Base-by-base conservation (phyloP, 345 rosid species). In the Brassica juncea region DNA sequence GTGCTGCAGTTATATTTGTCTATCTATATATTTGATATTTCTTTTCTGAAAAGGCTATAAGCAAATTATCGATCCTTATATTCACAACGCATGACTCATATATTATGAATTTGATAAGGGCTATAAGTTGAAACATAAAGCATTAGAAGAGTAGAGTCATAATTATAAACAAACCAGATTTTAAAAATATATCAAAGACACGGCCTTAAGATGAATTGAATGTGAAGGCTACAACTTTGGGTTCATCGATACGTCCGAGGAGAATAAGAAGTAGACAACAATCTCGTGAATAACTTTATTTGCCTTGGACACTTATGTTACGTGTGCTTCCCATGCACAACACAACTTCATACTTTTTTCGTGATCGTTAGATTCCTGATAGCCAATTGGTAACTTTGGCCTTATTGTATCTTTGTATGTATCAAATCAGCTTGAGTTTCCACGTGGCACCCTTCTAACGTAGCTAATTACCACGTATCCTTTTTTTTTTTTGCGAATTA, bases 241-340 rank as follows among this genome's bases (percentile, higher is more conserved):
- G 37, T 31, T 77, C 57, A 32, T 15, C 73, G 77, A 71, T 65
- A 49, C 42, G 59, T 55, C 14, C 49, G 69, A 67, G 70, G 31
- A 59, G 34, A 6, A 66, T 31, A 66, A 6, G 28, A 73, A 68
- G 82, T 58, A 25, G 64, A 77, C 64, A 79, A 59, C 8, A 8
- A 37, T 79, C 77, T 73, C 82, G 77, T 73, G 82, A 73, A 60
- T 23, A 1, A 0, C 34, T 39, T 44, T n/a, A n/a, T 49, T 8
- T 37, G 67, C 30, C 14, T 47, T 79, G 32, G 73, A 79, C 78
- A 79, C 77, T 39, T 73, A 72, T 32, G 57, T 16, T 31, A 66
- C 60, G 59, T 64, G 66, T 77, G 12, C 62, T 59, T 42, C 39
- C 49, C 28, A 62, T 25, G 12, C 14, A 52, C 6, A 64, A 34